A percentile compares a stretch with the other conserved stretches of the same genome.
Conservation (phyloP, 2,329 filamentous ascomycete species). For the Tolypocladium amazonense region DNA sequence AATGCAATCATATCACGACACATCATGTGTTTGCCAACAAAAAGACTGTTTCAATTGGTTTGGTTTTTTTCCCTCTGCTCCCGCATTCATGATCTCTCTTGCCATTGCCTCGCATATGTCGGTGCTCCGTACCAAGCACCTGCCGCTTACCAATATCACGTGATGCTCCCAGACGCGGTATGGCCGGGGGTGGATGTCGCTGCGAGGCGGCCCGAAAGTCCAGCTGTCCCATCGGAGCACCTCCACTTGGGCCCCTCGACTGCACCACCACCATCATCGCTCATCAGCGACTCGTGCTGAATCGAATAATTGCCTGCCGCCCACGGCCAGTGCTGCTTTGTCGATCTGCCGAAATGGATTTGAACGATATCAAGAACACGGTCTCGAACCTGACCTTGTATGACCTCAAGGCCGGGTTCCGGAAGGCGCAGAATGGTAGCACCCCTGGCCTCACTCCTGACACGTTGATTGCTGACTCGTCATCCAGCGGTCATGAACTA, state of each 20-base stretch:
- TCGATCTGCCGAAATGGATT: constrained; percentile 55
- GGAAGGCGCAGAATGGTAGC: constrained; percentile 92
- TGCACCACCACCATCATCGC: background rate
- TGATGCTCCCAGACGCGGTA: background rate
- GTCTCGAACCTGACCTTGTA: constrained; percentile 90
- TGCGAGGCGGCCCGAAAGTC: constrained; percentile 9
- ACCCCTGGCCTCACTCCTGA: constrained; percentile 1
- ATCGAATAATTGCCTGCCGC: background rate
- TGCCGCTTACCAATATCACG: background rate
- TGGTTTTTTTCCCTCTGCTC: too few relatives aligned
- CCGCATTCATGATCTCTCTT: background rate
- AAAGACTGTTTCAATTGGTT: background rate
- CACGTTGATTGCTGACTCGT: constrained; percentile 15
- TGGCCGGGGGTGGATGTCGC: background rate
- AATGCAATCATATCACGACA: background rate
- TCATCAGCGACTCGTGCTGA: background rate
- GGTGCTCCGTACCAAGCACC: background rate
- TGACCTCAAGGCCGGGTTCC: constrained; percentile 87
- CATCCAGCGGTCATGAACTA: constrained; percentile 90
- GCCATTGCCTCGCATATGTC: background rate
- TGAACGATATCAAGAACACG: constrained; percentile 73
- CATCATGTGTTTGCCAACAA: background rate
- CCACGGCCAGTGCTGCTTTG: background rate
- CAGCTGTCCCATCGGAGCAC: constrained; percentile 12
- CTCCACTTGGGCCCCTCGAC: background rate